These are phyloP conservation scores for Carpinus viminea DNA, from an alignment of 306 rosid genomes.

Conservation along the genomic window DNA sequence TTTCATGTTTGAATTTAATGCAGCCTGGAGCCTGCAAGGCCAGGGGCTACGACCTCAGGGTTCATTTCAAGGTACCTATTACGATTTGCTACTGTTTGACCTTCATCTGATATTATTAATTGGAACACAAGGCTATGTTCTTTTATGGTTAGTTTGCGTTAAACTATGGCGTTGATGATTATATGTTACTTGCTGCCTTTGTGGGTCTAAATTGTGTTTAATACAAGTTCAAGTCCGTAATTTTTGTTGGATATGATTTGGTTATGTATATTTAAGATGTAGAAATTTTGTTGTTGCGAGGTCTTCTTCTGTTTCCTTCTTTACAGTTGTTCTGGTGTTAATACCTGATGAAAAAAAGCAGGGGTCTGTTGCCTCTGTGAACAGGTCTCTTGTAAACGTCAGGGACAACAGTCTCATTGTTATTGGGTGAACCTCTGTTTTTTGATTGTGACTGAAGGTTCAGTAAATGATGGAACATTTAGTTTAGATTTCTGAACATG, in stretches of 20 bases:
- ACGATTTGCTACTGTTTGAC: background rate
- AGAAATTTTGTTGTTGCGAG: no score
- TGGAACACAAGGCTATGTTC: background rate
- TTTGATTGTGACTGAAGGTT: constrained; percentile 48
- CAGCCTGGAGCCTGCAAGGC: constrained; percentile 83
- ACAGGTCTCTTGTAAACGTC: constrained; percentile 48
- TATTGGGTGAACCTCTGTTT: constrained; percentile 76
- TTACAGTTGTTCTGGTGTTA: background rate
- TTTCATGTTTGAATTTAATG: background rate
- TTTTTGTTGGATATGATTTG: background rate
- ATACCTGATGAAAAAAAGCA: constrained; percentile 46
- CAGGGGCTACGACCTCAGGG: constrained; percentile 87
- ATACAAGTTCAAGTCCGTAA: no score
- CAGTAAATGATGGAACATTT: constrained; percentile 66
- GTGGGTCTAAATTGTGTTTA: no score
- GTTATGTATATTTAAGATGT: background rate
- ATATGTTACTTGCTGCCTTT: background rate
- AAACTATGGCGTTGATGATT: background rate
- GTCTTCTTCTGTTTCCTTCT: background rate
- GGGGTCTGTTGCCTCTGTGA: constrained; percentile 53
- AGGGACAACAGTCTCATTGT: constrained; percentile 55
- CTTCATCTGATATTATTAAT: background rate
- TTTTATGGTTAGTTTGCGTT: background rate
- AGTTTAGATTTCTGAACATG: background rate
- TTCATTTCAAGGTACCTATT: constrained; percentile 78